Evolutionary conservation across 176 grass and related monocot genomes (phyloP), one percentile per base, ranked within the genome.

Genomic region (Carex myosuroides): DNA sequence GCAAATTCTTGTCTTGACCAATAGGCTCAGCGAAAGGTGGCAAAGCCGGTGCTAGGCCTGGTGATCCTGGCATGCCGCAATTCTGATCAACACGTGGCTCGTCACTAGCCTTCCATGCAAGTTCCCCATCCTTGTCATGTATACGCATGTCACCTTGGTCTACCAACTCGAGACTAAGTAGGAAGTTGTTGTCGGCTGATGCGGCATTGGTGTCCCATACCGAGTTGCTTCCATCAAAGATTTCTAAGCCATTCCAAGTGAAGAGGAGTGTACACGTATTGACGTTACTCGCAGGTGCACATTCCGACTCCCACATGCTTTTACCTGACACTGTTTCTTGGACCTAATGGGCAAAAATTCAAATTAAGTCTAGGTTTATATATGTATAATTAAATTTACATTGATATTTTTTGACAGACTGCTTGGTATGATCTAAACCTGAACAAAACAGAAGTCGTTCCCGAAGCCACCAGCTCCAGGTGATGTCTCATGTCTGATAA

Each of bases 61-160:
- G 91, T 5, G 92, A 94, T 0, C 94, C 92, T 1, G 92, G 90
- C 64, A 90, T 70, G 16, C 94, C 94, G 55, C 94, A 97, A 4
- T 39, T 82, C 86, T 94, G 90, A 20, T 91, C 88, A 32, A 90
- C 87, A 4, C 86, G 87, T 11, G 81, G 87, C 50, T 91, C 59
- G 30, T 98, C 90, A 75, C 90, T 94, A 30, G 95, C 92, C 9
- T 94, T 90, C 95, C 95, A 98, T 1, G 95, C 87, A 14, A 98
- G 86, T 84, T 98, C 92, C 7, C 90, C 92, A 53, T 91, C 84
- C 87, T 94, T 92, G 87, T 98, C 92, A 12, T 91, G 92, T 84
- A 98, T 87, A 81, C 92, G 85, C 92, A 94, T 94, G 86, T 98
- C 95, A 1, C 95, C 92, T 60, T 93, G 90, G 82, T 98, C 95